Evolutionary conservation across 768 basidiomycete species (phyloP).

Genomic region (Filobasidium floriforme): DNA sequence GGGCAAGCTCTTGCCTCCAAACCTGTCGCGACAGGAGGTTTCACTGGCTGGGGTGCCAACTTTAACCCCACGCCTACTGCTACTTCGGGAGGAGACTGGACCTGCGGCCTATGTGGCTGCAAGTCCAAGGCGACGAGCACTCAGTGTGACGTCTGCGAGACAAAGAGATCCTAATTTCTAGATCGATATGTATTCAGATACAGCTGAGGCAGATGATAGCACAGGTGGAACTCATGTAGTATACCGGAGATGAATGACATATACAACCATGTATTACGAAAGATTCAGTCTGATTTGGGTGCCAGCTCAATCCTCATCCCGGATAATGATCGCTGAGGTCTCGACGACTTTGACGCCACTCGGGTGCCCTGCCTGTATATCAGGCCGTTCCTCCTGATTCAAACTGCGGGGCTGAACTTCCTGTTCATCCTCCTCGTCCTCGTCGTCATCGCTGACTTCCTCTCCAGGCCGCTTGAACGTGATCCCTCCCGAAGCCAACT

Average conservation of each 20-base stretch:
- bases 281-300: no score
- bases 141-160: constrained; percentile 21
- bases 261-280: no score
- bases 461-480: constrained; percentile 55
- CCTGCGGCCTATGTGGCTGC: constrained; percentile 9
- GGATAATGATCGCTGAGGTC: background rate
- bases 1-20: background rate
- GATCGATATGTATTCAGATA: background rate
- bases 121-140: constrained; percentile 6
- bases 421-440: constrained; percentile 20
- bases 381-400: background rate
- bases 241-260: no score
- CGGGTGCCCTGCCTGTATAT: background rate
- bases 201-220: no score
- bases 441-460: constrained; percentile 48
- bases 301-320: constrained; percentile 1
- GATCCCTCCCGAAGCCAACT: constrained; percentile 60
- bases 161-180: background rate
- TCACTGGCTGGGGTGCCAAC: constrained; percentile 19
- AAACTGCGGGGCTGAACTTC: background rate
- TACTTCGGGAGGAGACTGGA: constrained; percentile 4
- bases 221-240: background rate
- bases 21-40: background rate
- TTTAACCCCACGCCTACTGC: background rate
- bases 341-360: background rate